Conservation (phyloP, 148 eudicot species). For the Chenopodium quinoa region DNA sequence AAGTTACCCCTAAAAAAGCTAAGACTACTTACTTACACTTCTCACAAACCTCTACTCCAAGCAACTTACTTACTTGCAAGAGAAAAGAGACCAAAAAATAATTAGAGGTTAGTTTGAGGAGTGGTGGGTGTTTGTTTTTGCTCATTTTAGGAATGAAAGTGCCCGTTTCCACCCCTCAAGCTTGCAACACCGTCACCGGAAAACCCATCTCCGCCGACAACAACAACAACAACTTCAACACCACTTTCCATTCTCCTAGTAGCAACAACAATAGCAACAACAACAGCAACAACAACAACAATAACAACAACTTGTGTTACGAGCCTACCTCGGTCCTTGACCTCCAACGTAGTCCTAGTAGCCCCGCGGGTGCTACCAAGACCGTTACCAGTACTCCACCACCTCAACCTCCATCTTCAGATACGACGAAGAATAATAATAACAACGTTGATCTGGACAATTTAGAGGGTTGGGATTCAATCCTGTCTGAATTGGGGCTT, state of each 20-base stretch:
- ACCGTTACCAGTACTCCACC: constrained; percentile 2
- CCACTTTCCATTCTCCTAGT: not conserved
- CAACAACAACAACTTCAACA: not conserved
- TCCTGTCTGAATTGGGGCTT: constrained; percentile 73
- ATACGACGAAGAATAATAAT: constrained; percentile 9
- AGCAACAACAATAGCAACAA: not conserved
- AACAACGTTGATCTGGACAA: constrained; percentile 46
- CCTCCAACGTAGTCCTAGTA: constrained; percentile 67
- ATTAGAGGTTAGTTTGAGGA: not conserved
- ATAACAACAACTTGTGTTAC: constrained; percentile 35
- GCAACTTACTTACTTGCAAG: not conserved
- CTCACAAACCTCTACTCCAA: constrained; percentile 11
- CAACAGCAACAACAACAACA: constrained; percentile 6
- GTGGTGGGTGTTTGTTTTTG: constrained; percentile 3
- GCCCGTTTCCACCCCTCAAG: constrained; percentile 42
- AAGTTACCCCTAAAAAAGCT: not conserved
- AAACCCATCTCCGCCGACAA: constrained; percentile 26
- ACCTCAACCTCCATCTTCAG: constrained; percentile 15
- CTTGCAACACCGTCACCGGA: constrained; percentile 16
- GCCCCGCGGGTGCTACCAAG: constrained; percentile 16
- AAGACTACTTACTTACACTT: not conserved
- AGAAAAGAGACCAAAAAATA: not conserved
- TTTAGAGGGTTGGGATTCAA: constrained; percentile 82
- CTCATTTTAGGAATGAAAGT: constrained; percentile 58
- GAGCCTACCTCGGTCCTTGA: constrained; percentile 91